phyloP scores from a whole-genome alignment of 805 yeast genomes.

The Wickerhamomyces queroliae region DNA sequence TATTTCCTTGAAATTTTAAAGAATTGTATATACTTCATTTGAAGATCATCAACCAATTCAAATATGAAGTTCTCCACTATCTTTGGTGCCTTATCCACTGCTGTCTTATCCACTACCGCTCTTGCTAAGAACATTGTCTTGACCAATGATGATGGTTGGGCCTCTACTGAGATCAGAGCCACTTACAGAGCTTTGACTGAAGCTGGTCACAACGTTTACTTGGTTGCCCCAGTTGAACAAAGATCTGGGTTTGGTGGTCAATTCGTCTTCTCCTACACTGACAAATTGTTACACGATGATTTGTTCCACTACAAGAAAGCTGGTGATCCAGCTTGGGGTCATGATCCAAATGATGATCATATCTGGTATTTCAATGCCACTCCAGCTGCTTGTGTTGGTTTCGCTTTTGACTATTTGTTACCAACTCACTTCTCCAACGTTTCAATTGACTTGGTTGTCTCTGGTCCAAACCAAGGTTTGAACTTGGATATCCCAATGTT shows the following conservation, averaged over 20 bases:
- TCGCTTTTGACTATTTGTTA: conserved; percentile 40
- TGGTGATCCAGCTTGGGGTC: conserved; percentile 54
- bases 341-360: conserved; percentile 34
- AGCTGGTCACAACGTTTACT: conserved; percentile 44
- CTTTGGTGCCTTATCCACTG: conserved; percentile 6
- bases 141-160: conserved; percentile 56
- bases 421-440: conserved; percentile 39
- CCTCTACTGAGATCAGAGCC: conserved; percentile 51
- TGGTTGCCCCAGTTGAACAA: conserved; percentile 48
- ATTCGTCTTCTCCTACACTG: conserved; percentile 35
- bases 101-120: conserved; percentile 1
- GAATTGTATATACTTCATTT: too few species aligned
- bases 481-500: conserved; percentile 38
- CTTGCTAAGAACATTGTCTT: conserved; percentile 37
- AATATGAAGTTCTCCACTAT: conserved; percentile 9
- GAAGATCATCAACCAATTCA: too few species aligned
- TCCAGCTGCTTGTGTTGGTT: conserved; percentile 46
- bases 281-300: conserved; percentile 36
- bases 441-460: conserved; percentile 41
- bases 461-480: conserved; percentile 50
- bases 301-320: conserved; percentile 39
- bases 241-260: conserved; percentile 54
- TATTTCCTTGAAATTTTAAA: too few species aligned
- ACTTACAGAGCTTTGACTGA: conserved; percentile 39
- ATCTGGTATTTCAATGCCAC: conserved; percentile 54